Percentiles rank a stretch among this genome's conserved stretches.
Evolutionary conservation across 1,284 basidiomycete species (phyloP).

Genomic region (Flammula alnicola): DNA sequence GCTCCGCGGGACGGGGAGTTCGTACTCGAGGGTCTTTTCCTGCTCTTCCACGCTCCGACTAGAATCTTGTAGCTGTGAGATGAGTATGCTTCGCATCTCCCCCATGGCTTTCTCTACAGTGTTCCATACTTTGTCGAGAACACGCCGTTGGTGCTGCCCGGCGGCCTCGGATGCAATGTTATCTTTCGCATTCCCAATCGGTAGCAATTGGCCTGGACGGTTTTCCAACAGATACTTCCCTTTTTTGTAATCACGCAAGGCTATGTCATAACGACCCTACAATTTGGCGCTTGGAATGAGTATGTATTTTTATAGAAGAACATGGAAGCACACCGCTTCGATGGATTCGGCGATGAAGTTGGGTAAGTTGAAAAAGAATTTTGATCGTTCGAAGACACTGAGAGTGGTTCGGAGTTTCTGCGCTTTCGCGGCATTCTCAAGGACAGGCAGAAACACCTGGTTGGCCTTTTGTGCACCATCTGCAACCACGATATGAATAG

Average conservation of each 20-base stretch:
- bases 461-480: conserved; percentile 90
- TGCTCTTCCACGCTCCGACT: conserved; percentile 88
- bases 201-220: conserved; percentile 83
- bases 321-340: conserved; percentile 68
- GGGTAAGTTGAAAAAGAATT: conserved; percentile 98
- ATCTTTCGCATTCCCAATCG: conserved; percentile 60
- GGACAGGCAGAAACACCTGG: conserved; percentile 94
- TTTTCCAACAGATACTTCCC: conserved; percentile 91
- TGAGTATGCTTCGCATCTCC: conserved; percentile 85
- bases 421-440: conserved; percentile 96
- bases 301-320: conserved; percentile 4
- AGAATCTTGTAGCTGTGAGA: conserved; percentile 80
- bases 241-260: conserved; percentile 96
- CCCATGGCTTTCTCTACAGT: conserved; percentile 95
- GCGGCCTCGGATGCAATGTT: conserved; percentile 53
- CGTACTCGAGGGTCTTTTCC: conserved; percentile 95
- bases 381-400: conserved; percentile 94
- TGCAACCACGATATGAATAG: conserved; percentile 35
- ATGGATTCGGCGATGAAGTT: conserved; percentile 91
- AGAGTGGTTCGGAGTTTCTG: conserved; percentile 92
- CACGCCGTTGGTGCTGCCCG: conserved; percentile 85
- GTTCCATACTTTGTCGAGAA: conserved; percentile 96
- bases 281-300: conserved; percentile 8
- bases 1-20: conserved; percentile 19
- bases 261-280: conserved; percentile 91